A percentile compares a stretch with the other conserved stretches of the same genome.
These are phyloP conservation scores for Platanthera zijinensis DNA, from an alignment of 106 monocot species.

Conservation along the genomic window DNA sequence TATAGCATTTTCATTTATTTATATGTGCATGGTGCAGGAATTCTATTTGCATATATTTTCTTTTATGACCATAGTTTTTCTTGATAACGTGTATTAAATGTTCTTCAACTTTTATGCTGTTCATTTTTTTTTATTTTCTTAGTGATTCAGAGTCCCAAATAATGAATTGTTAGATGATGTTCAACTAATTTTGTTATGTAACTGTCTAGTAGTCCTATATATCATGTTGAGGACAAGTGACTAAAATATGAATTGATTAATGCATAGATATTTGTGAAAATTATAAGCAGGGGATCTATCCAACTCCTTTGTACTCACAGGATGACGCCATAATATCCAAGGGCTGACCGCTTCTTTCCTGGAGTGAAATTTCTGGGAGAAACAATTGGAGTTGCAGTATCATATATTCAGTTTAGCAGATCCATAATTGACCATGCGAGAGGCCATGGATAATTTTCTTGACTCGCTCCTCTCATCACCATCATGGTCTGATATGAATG, in stretches of 20 bases:
- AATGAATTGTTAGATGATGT: not conserved
- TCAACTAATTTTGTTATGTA: not conserved
- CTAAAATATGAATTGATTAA: not conserved
- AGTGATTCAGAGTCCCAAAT: not conserved
- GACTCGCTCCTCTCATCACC: slow-evolving; percentile 32
- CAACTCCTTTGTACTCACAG: not conserved
- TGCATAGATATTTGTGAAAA: not conserved
- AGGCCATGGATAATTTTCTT: slow-evolving; percentile 37
- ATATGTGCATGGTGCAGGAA: not conserved
- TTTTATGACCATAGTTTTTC: not conserved
- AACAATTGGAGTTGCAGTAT: not conserved
- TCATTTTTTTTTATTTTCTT: not conserved
- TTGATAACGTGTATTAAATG: not conserved
- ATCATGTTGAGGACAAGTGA: not conserved
- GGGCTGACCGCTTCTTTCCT: not conserved
- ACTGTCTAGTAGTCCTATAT: not conserved
- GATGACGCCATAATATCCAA: not conserved
- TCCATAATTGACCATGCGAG: not conserved
- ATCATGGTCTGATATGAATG: slow-evolving; percentile 34
- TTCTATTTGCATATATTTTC: not conserved
- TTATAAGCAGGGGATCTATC: not conserved
- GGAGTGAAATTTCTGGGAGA: not conserved
- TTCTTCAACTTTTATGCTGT: not conserved
- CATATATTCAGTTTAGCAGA: slow-evolving; percentile 1
- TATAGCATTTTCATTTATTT: not conserved